phyloP scores from a whole-genome alignment of 1,284 basidiomycete species.

The Sanghuangporus sanghuang region DNA sequence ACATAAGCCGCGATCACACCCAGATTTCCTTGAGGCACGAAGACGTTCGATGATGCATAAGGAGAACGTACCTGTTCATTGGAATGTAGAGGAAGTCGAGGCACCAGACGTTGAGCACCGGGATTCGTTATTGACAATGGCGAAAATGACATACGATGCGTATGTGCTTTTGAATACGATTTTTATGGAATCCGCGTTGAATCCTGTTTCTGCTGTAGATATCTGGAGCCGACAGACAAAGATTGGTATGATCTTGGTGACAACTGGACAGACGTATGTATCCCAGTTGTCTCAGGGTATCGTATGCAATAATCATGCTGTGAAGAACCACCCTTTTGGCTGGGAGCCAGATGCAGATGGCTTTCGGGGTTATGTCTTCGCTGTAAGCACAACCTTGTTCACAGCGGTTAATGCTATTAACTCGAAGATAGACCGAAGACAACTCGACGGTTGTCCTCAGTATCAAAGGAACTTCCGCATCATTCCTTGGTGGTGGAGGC shows the following conservation, averaged over 20 bases:
- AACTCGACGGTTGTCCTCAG: slow-evolving; percentile 86
- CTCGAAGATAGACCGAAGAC: slow-evolving; percentile 43
- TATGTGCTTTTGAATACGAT: slow-evolving; percentile 37
- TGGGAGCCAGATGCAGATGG: slow-evolving; percentile 89
- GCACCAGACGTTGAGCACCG: slow-evolving; percentile 75
- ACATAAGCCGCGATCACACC: slow-evolving; percentile 47
- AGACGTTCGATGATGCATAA: slow-evolving; percentile 42
- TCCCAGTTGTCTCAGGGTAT: slow-evolving; percentile 1
- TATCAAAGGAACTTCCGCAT: slow-evolving; percentile 92
- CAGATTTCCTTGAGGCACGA: slow-evolving; percentile 46
- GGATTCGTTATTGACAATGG: slow-evolving; percentile 75
- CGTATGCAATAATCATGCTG: not conserved
- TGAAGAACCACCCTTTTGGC: slow-evolving; percentile 79
- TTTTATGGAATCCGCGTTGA: not conserved
- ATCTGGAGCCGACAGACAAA: slow-evolving; percentile 44
- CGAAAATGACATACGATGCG: slow-evolving; percentile 94
- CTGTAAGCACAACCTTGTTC: slow-evolving; percentile 25
- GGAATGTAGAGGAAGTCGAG: slow-evolving; percentile 57
- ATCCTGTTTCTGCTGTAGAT: slow-evolving; percentile 5
- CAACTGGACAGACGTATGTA: slow-evolving; percentile 59
- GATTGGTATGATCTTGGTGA: slow-evolving; percentile 77
- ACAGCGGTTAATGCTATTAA: not conserved
- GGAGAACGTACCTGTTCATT: slow-evolving; percentile 44
- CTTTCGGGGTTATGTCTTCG: slow-evolving; percentile 89
- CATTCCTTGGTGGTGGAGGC: slow-evolving; percentile 66